phyloP scores from a whole-genome alignment of 306 rosid species.

The Clitoria ternatea region DNA sequence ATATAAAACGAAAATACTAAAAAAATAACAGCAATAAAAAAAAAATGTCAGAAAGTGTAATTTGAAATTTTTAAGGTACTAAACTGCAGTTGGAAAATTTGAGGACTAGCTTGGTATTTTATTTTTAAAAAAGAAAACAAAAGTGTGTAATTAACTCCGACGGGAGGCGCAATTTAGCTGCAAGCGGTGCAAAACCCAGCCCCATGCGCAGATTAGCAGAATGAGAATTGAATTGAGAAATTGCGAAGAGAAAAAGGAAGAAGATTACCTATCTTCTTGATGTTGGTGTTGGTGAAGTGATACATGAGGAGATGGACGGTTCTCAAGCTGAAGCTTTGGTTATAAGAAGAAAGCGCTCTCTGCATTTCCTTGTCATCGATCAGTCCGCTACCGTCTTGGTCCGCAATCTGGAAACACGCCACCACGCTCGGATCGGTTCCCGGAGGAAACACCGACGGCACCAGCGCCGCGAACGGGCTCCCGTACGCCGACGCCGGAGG shows the following conservation, averaged over 20 bases:
- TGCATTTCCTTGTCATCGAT: constrained; percentile 94
- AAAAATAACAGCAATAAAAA: too few relatives aligned
- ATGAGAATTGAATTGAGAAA: background rate
- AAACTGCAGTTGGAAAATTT: too few relatives aligned
- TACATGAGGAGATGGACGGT: constrained; percentile 95
- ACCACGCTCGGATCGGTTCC: constrained; percentile 83
- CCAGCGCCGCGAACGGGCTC: constrained; percentile 60
- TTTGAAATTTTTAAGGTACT: too few relatives aligned
- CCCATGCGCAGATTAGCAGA: background rate
- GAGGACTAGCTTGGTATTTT: too few relatives aligned
- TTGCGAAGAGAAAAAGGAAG: background rate
- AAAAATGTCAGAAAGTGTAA: too few relatives aligned
- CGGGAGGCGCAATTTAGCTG: constrained; percentile 6
- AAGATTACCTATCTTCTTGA: constrained; percentile 67
- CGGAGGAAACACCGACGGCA: constrained; percentile 86
- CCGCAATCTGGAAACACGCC: constrained; percentile 85
- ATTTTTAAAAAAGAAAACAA: background rate
- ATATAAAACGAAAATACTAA: too few relatives aligned
- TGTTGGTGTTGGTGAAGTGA: constrained; percentile 70
- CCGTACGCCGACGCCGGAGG: constrained; percentile 35
- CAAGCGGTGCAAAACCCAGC: constrained; percentile 1
- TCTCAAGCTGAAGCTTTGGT: constrained; percentile 80
- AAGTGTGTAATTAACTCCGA: background rate
- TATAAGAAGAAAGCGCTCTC: constrained; percentile 73
- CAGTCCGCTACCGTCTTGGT: constrained; percentile 86